Percentiles rank a stretch among this genome's conserved stretches.
Conservation (phyloP, 345 rosid genomes). For the Gossypium australe region DNA sequence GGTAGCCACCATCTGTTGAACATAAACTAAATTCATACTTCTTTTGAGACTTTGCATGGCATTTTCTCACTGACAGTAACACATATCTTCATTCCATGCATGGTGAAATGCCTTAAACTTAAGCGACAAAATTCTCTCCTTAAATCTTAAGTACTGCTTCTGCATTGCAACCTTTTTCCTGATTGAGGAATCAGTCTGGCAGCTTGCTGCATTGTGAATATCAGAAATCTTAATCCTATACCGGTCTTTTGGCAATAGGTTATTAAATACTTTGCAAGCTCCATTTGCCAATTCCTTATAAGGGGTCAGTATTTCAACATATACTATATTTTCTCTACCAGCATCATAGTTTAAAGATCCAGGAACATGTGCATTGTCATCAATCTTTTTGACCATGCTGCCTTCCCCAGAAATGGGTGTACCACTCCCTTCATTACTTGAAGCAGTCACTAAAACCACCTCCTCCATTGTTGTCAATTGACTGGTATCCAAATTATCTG, state of each 20-base stretch:
- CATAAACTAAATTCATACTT: constrained; percentile 52
- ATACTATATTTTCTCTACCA: constrained; percentile 33
- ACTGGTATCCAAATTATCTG: constrained; percentile 21
- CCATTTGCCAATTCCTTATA: constrained; percentile 57
- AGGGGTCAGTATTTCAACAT: constrained; percentile 38
- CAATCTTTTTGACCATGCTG: constrained; percentile 16
- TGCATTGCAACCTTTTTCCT: constrained; percentile 42
- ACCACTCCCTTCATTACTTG: constrained; percentile 17
- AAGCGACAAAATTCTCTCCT: constrained; percentile 72
- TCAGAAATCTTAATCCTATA: constrained; percentile 27
- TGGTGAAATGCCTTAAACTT: constrained; percentile 74
- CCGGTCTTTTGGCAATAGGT: constrained; percentile 40
- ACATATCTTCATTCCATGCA: constrained; percentile 86
- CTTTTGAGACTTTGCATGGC: constrained; percentile 58
- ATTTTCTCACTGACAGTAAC: constrained; percentile 46
- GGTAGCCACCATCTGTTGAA: constrained; percentile 37
- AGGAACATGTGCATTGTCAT: constrained; percentile 18
- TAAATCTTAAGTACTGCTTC: constrained; percentile 44
- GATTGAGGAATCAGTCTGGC: constrained; percentile 33
- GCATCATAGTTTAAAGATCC: constrained; percentile 18
- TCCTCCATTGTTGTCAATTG: constrained; percentile 18
- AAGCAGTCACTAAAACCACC: constrained; percentile 14
- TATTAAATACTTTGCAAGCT: constrained; percentile 51
- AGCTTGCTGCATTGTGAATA: constrained; percentile 20
- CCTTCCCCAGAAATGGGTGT: constrained; percentile 17